Evolutionary conservation across 2,329 filamentous ascomycete species (phyloP), one percentile per base, ranked within the genome.

Genomic region (Ceratocystis eucalypticola): DNA sequence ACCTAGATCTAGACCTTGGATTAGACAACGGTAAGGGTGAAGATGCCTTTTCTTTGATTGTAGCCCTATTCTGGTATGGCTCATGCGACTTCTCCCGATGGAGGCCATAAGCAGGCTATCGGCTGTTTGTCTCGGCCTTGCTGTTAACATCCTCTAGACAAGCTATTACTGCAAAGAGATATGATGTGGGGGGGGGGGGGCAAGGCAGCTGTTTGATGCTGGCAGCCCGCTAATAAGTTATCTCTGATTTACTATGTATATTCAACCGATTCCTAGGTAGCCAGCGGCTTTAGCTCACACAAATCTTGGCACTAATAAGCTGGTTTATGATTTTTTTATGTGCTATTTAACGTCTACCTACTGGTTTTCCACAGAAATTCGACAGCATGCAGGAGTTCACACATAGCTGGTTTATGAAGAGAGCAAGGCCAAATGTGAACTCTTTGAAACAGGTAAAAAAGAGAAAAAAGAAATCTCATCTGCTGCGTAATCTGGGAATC

Each of bases 401-500:
- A 22, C 22, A 22, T 22, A 22, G 22, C 22, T 33, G 30, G 30
- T 33, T 33, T 33, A 33, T 33, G 30, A 33, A 17, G 45, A 48
- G 44, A 15, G 44, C 45, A 20, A 46, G 44, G 17, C 45, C 30
- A 7, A 30, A 30, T 30, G 30, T 6, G 5, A 30, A 6, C 6
- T 33, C 30, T 33, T 22, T 22, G 22, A 22, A 48, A n/a, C n/a
- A 12, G 4, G 4, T 28, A 28, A 12, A 55, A 55, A 55, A 2
- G 10, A 10, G 7, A 12, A 55, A 65, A 65, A 30, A 22, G 8
- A 12, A 37, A 48, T 50, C 12, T 15, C 15, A 61, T 5, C 6
- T 37, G 41, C 7, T 61, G 53, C 57, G 53, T 61, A 61, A 65
- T 65, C 57, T 65, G 64, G 53, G 64, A 65, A 61, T 61, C 64